Evolutionary conservation across 371 early-diverging fungal species (phyloP), one percentile per base, ranked within the genome.

Genomic region (Phascolomyces articulosus): DNA sequence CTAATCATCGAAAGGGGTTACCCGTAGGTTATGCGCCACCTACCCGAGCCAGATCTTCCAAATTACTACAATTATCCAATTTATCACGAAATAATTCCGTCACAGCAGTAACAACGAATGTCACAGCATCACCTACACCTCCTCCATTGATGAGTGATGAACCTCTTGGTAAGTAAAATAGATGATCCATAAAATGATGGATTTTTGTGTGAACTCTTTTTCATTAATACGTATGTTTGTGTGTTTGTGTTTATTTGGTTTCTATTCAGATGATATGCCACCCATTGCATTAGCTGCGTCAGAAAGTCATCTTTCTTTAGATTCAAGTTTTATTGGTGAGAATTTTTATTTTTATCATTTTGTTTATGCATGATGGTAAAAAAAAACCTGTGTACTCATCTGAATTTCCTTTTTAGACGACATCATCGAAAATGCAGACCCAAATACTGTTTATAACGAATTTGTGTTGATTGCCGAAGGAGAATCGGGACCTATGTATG

Each of bases 401-500:
- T n/a, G n/a, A 18, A 11, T 58, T 24, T 4, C 24, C 26, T 49
- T 60, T 54, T 51, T 68, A 72, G 79, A 80, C 44, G 84, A 84
- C 34, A 51, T 80, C 16, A 66, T 79, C 24, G 77, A 86, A 56
- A 67, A 64, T 40, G 77, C 80, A 15, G 85, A 88, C 55, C 84
- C 86, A 2, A 66, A 62, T 18, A 59, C 70, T 15, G 44, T 83
- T 2, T 88, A 86, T 62, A 67, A 74, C 15, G 82, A 87, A 55
- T 73, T 87, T 60, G 75, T 77, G 27, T 68, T 82, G 54, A 87
- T 91, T 62, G 93, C 93, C 13, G 93, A 91, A 73, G 93, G 93
- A 38, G 93, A 93, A 65, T 90, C 88, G 8, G 93, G 93, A 20
- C 87, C 88, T 24, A 82, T 91, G 78, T 90, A 80, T 73, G 77